Percentiles rank a stretch among this genome's conserved stretches.
phyloP scores from a whole-genome alignment of 345 rosid genomes.

The Lagerstroemia speciosa region DNA sequence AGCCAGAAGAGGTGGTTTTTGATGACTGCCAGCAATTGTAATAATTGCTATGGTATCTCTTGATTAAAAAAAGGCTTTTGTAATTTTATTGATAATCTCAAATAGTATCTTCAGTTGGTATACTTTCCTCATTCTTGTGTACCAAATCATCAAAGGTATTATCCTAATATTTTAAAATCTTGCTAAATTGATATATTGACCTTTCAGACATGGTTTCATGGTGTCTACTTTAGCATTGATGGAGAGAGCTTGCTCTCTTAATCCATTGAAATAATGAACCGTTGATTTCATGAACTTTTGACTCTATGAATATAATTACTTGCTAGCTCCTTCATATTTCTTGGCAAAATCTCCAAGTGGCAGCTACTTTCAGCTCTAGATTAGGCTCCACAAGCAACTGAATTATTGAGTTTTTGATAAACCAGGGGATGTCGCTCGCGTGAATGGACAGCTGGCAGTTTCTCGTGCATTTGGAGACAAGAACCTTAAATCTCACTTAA shows the following conservation, averaged over 20 bases:
- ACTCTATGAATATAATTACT: background rate
- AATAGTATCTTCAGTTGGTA: background rate
- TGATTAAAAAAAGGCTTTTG: background rate
- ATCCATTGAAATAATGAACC: background rate
- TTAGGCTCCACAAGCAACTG: background rate
- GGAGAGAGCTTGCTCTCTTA: background rate
- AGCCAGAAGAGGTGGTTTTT: background rate
- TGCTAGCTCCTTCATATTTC: background rate
- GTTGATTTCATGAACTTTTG: background rate
- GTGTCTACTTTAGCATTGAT: background rate
- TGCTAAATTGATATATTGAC: background rate
- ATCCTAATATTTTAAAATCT: background rate
- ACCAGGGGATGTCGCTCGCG: conserved; percentile 28
- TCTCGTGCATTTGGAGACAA: conserved; percentile 27
- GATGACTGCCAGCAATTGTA: background rate
- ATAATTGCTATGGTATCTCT: background rate
- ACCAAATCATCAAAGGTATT: too few species aligned
- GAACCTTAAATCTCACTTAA: conserved; percentile 16
- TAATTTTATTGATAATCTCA: background rate
- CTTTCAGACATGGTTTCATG: background rate
- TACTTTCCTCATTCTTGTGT: background rate
- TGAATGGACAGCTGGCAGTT: conserved; percentile 27
- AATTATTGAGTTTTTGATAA: background rate
- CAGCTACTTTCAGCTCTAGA: background rate
- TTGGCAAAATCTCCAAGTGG: background rate